phyloP scores from a whole-genome alignment of 768 basidiomycete species.

The Collybia sordida region DNA sequence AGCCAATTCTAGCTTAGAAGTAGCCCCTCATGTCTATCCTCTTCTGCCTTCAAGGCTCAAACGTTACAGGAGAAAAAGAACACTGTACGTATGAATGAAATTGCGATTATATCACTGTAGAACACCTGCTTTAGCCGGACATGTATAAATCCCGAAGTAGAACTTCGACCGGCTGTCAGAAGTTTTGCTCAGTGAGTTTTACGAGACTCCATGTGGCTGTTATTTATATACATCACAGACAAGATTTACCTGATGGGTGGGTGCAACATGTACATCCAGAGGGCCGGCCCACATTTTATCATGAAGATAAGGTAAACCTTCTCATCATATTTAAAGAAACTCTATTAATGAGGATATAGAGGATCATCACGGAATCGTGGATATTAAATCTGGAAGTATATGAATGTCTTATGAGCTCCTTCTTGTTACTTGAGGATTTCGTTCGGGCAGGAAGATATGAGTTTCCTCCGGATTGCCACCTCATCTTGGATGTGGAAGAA shows the following conservation, averaged over 20 bases:
- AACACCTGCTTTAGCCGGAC: too few relatives aligned
- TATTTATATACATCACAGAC: neutral
- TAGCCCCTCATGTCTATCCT: too few relatives aligned
- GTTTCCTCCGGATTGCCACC: conserved; percentile 26
- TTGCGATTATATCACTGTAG: too few relatives aligned
- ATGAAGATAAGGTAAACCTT: conserved; percentile 28
- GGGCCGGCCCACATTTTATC: conserved; percentile 27
- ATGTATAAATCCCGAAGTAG: neutral
- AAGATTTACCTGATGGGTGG: conserved; percentile 22
- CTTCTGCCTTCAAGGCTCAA: too few relatives aligned
- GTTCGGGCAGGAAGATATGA: conserved; percentile 13
- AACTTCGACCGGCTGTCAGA: neutral
- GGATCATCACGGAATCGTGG: conserved; percentile 41
- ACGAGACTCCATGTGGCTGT: neutral
- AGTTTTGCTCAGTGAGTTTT: neutral
- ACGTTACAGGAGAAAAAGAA: too few relatives aligned
- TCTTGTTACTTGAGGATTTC: conserved; percentile 4
- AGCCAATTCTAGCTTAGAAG: too few relatives aligned
- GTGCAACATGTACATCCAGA: conserved; percentile 27
- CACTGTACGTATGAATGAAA: too few relatives aligned
- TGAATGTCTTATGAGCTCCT: conserved; percentile 18
- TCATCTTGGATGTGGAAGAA: conserved; percentile 26
- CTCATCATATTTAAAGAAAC: too few relatives aligned
- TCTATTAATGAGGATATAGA: conserved; percentile 15
- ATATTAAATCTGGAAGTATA: conserved; percentile 25